Evolutionary conservation across 164 flowering plant genomes (phyloP).

Genomic region (Cinnamomum chago): DNA sequence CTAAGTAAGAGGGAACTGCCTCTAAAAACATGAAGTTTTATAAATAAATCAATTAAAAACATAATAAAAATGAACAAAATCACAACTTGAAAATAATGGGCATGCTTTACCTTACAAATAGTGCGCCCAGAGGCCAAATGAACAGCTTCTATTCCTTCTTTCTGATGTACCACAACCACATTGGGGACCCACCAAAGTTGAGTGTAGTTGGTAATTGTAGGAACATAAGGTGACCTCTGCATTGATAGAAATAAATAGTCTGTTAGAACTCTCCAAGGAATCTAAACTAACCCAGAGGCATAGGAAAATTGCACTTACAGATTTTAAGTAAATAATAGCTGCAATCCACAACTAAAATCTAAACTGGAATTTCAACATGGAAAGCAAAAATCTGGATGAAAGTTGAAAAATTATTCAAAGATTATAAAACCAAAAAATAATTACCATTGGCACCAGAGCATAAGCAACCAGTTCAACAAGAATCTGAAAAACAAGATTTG

Average conservation of each 20-base stretch:
- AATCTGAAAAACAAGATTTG: background rate
- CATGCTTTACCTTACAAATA: constrained; percentile 64
- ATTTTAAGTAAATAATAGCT: background rate
- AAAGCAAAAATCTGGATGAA: background rate
- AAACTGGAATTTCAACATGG: background rate
- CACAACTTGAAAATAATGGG: background rate
- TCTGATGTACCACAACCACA: constrained; percentile 94
- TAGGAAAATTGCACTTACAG: background rate
- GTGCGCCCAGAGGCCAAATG: constrained; percentile 96
- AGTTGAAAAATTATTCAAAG: background rate
- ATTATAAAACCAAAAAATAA: background rate
- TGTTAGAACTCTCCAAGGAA: background rate
- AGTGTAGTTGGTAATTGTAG: constrained; percentile 93
- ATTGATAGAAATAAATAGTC: constrained; percentile 14
- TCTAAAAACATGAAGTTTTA: background rate
- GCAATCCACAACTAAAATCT: too few relatives aligned
- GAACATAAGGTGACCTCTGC: constrained; percentile 70
- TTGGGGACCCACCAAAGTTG: constrained; percentile 99
- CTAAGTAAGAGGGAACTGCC: background rate
- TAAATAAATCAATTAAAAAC: background rate
- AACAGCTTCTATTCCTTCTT: constrained; percentile 96
- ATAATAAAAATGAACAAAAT: background rate
- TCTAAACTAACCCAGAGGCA: constrained; percentile 1
- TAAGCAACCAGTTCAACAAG: background rate
- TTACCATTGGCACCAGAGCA: background rate